These are phyloP conservation scores for Rhinocladiella similis DNA, from an alignment of 2,329 filamentous ascomycete species.

Conservation along the genomic window DNA sequence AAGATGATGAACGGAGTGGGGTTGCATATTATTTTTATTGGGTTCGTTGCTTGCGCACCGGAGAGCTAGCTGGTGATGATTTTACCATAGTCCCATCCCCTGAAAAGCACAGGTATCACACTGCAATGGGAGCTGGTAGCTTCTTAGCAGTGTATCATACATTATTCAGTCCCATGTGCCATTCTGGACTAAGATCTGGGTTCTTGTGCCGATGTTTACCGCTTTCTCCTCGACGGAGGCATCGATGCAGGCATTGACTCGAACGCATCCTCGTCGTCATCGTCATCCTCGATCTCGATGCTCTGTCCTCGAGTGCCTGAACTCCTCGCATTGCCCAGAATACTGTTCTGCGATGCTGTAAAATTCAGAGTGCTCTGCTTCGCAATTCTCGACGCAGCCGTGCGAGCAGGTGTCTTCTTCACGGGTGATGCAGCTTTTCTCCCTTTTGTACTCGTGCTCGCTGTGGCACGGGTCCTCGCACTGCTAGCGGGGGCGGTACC, in stretches of 20 bases:
- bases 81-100: not conserved
- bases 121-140: not conserved
- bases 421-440: conserved; percentile 26
- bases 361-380: conserved; percentile 46
- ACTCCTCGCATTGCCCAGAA: conserved; percentile 26
- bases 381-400: conserved; percentile 17
- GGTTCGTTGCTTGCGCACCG: not conserved
- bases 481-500: conserved; percentile 4
- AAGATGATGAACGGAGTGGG: too few species aligned
- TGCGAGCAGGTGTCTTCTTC: conserved; percentile 41
- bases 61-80: not conserved
- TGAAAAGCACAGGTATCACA: not conserved
- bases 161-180: not conserved
- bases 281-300: conserved; percentile 32
- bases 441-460: conserved; percentile 16
- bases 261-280: conserved; percentile 47
- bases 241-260: conserved; percentile 41
- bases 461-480: conserved; percentile 17
- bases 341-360: conserved; percentile 37
- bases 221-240: conserved; percentile 26
- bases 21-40: not conserved
- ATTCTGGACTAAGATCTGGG: too few species aligned
- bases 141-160: not conserved
- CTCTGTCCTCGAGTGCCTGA: conserved; percentile 31
- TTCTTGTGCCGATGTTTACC: conserved; percentile 4